Evolutionary conservation across 768 basidiomycete species (phyloP), one percentile per base, ranked within the genome.

Genomic region (Macrolepiota albuminosa): DNA sequence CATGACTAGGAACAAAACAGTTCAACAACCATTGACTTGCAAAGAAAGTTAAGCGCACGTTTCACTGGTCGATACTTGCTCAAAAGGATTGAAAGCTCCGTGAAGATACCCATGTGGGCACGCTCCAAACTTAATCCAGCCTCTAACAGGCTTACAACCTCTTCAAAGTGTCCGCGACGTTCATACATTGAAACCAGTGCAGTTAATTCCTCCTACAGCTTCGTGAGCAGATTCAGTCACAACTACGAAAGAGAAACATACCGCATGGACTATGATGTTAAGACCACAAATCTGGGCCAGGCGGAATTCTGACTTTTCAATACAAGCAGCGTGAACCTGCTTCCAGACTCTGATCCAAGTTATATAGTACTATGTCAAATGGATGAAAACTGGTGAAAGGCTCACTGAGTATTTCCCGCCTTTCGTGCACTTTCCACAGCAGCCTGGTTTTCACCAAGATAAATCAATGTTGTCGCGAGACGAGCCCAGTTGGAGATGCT

Each of bases 401-500:
- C 31, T 78, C 88, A 93, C 93, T 98, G 96, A 6, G 97, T 99
- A 69, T 98, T 98, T 11, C 97, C 97, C 14, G 97, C 97, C 72
- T 99, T 99, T 57, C 97, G 82, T n/a, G 97, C 97, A 64, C 96
- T 97, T 75, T 99, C 97, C 11, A 99, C 97, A 24, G 97, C 97
- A 53, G 93, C 86, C 72, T 98, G 97, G 71, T 98, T 97, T 76
- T 99, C 96, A 43, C 93, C 93, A 46, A 99, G 84, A 75, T 99
- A 99, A 70, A 99, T 98, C 68, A 98, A 84, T 9, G 97, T 99
- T 2, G 97, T 99, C 0, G 97, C 97, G 62, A 99, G 79, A 61
- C 97, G 86, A 47, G 97, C 97, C 95, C 95, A 99, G 76, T 99
- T 99, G 1, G 94, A 96, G 68, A 99, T 99, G 75, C 94, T 95